A percentile compares a stretch with the other conserved stretches of the same genome.
phyloP scores from a whole-genome alignment of 139 green algal species.

The Microglena sp. region DNA sequence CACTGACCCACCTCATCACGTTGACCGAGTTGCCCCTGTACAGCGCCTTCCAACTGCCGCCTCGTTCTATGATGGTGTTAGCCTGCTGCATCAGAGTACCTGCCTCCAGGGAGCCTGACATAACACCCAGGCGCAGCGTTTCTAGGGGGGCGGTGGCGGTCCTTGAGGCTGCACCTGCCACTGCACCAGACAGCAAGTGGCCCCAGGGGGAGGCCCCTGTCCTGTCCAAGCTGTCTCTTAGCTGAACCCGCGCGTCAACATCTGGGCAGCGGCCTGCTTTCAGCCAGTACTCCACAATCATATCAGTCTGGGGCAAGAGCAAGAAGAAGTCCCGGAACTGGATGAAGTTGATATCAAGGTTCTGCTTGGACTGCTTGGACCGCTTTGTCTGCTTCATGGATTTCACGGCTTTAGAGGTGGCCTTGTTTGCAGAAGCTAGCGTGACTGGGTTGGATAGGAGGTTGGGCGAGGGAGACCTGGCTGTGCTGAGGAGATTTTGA shows the following conservation, averaged over 20 bases:
- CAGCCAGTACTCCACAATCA: constrained; percentile 30
- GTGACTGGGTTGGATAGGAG: too few species aligned
- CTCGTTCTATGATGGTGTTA: background rate
- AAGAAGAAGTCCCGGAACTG: constrained; percentile 59
- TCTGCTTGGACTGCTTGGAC: too few species aligned
- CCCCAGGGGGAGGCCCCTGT: constrained; percentile 6
- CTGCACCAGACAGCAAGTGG: constrained; percentile 67
- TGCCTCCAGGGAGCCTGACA: constrained; percentile 38
- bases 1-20: constrained; percentile 46
- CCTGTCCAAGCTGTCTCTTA: background rate
- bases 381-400: too few species aligned
- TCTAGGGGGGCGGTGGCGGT: constrained; percentile 73
- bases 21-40: constrained; percentile 75
- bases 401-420: background rate
- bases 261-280: constrained; percentile 6
- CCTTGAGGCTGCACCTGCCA: constrained; percentile 60
- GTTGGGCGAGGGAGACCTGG: background rate
- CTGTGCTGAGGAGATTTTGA: background rate
- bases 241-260: constrained; percentile 6
- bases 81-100: constrained; percentile 13
- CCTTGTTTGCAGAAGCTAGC: too few species aligned
- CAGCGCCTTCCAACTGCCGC: constrained; percentile 39
- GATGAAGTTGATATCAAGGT: constrained; percentile 41
- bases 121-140: constrained; percentile 60
- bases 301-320: constrained; percentile 43